Evolutionary conservation across 176 grass and related monocot genomes (phyloP), one percentile per base, ranked within the genome.

Genomic region (Musa itinerans): DNA sequence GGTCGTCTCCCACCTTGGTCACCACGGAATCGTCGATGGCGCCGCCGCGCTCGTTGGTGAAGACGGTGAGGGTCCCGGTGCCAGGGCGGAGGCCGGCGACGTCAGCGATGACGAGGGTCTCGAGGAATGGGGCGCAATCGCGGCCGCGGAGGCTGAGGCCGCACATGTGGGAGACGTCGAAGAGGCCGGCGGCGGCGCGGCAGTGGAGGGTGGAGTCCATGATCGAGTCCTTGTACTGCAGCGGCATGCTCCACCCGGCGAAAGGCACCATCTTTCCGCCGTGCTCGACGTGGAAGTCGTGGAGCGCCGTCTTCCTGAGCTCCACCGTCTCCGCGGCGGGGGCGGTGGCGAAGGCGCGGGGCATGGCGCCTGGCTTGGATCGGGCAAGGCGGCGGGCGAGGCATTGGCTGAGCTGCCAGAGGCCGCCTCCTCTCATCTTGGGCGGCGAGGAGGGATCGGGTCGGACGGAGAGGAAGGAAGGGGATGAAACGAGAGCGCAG

Each of bases 141-240:
- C 73, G 21, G 54, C 90, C 90, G 13, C 50, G 54, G 64, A 93
- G 88, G 80, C 88, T 98, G 84, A 98, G 88, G 53, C 88, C 90
- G 82, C 90, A 93, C 90, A 93, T 98, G 82, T 93, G 93, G 79
- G 93, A 89, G 71, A 96, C 93, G 80, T 96, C 93, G 80, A 96
- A 96, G 78, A 96, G 89, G 76, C 93, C 29, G 12, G 83, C 93
- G 71, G 86, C 54, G 69, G 90, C 64, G 79, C 93, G 89, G 83
- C 93, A 96, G 85, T 92, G 92, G 27, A 92, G 51, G 52, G 93
- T 96, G 73, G 93, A 96, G 71, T 96, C 93, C 93, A 92, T 96
- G 87, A 96, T 96, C 81, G 77, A 85, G 82, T 96, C 93, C 81
- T 78, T 87, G 87, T 96, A 96, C 87, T 96, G 93, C 69, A 96